A percentile compares a stretch with the other conserved stretches of the same genome.
Evolutionary conservation across 495 filamentous ascomycete genomes (phyloP).

Genomic region (Tetracladium setigerum): DNA sequence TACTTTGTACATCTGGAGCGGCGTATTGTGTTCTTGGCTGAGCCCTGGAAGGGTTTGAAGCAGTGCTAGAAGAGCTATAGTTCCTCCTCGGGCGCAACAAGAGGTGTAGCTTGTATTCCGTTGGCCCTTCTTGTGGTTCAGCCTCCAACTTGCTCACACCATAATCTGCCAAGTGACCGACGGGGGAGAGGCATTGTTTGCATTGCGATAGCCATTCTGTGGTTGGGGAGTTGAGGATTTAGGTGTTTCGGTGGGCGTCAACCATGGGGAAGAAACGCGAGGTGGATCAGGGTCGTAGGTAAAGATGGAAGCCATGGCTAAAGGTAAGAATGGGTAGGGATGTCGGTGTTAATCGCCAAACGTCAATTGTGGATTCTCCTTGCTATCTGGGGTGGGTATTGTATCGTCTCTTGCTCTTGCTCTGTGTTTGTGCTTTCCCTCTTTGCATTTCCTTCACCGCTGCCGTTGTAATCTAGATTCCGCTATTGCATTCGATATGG

Average conservation of each 20-base stretch:
- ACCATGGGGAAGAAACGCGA: slow-evolving; percentile 85
- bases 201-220: slow-evolving; percentile 1
- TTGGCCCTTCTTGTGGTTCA: slow-evolving; percentile 90
- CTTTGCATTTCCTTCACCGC: slow-evolving; percentile 12
- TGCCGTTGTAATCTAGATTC: slow-evolving; percentile 16
- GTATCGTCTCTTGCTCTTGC: neutral
- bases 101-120: slow-evolving; percentile 95
- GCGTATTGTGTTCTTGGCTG: slow-evolving; percentile 41
- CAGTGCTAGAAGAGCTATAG: slow-evolving; percentile 58
- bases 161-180: slow-evolving; percentile 56
- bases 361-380: neutral
- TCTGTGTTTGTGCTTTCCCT: neutral
- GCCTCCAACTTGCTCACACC: slow-evolving; percentile 72
- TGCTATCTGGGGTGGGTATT: neutral
- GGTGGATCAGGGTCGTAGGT: slow-evolving; percentile 87
- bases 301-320: slow-evolving; percentile 85
- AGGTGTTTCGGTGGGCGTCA: slow-evolving; percentile 28
- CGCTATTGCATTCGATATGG: slow-evolving; percentile 27
- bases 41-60: slow-evolving; percentile 50
- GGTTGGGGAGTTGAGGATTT: slow-evolving; percentile 19
- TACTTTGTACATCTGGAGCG: neutral
- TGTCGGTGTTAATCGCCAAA: neutral
- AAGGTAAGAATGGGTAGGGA: neutral
- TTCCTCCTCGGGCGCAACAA: slow-evolving; percentile 69
- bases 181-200: slow-evolving; percentile 22